Conservation (phyloP, 805 yeast genomes). For the Scheffersomyces ergatensis region DNA sequence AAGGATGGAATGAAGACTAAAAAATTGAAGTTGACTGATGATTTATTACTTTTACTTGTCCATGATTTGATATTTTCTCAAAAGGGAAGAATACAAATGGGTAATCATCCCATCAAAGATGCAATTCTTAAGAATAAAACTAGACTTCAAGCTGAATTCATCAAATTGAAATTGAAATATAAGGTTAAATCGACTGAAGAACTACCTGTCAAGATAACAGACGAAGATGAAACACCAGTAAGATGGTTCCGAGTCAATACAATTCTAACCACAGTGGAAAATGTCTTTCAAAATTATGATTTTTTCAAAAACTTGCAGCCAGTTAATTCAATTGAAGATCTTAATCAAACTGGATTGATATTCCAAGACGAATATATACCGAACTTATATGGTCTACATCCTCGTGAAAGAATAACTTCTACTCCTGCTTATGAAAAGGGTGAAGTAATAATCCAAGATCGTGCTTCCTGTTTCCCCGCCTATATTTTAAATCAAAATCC, state of each 20-base stretch:
- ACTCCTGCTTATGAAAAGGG: slow-evolving; percentile 74
- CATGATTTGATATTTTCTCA: slow-evolving; percentile 79
- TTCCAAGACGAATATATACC: slow-evolving; percentile 76
- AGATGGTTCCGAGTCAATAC: slow-evolving; percentile 80
- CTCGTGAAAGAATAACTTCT: slow-evolving; percentile 65
- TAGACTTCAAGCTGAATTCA: slow-evolving; percentile 77
- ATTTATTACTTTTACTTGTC: slow-evolving; percentile 61
- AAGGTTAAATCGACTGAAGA: slow-evolving; percentile 58
- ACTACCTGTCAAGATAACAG: slow-evolving; percentile 24
- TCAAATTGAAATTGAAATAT: slow-evolving; percentile 70
- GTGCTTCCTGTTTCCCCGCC: slow-evolving; percentile 97
- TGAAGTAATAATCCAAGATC: slow-evolving; percentile 83
- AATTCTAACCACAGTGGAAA: slow-evolving; percentile 44
- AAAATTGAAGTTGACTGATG: slow-evolving; percentile 44
- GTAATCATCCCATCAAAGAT: slow-evolving; percentile 83
- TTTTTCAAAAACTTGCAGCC: slow-evolving; percentile 42
- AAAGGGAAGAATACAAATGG: slow-evolving; percentile 81
- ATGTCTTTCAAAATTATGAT: slow-evolving; percentile 32
- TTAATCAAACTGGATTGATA: slow-evolving; percentile 49
- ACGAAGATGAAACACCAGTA: slow-evolving; percentile 61
- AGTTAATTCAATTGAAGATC: slow-evolving; percentile 40
- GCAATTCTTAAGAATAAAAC: slow-evolving; percentile 76
- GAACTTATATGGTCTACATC: slow-evolving; percentile 77
- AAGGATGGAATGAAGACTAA: slow-evolving; percentile 48
- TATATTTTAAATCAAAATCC: slow-evolving; percentile 63